These are phyloP conservation scores for Rhizophlyctis rosea DNA, from an alignment of 192 early-diverging fungal genomes.

Conservation along the genomic window DNA sequence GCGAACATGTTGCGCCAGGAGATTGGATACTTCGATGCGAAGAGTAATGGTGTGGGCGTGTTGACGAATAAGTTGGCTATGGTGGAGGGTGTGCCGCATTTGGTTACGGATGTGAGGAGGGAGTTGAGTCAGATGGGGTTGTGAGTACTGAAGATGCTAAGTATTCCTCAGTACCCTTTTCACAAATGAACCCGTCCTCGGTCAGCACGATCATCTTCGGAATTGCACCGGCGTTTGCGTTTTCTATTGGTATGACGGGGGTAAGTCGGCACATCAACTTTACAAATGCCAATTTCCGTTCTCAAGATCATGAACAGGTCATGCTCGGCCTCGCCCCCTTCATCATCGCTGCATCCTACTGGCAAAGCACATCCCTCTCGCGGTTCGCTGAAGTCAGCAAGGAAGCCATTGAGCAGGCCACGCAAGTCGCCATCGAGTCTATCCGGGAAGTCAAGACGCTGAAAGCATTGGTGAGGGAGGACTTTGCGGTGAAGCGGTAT, in stretches of 20 bases:
- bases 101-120: conserved; percentile 10
- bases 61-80: conserved; percentile 2
- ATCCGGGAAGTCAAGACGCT: conserved; percentile 80
- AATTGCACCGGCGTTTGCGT: no score
- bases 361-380: background rate
- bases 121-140: no score
- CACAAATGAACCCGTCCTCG: no score
- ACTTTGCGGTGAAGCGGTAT: conserved; percentile 66
- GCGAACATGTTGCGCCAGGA: conserved; percentile 16
- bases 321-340: conserved; percentile 13
- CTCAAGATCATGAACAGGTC: background rate
- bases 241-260: no score
- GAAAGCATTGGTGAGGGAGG: conserved; percentile 62
- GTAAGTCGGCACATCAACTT: no score
- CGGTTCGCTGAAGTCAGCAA: conserved; percentile 53
- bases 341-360: conserved; percentile 3
- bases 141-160: no score
- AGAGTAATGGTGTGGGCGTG: conserved; percentile 1
- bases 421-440: conserved; percentile 71
- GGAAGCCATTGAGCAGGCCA: conserved; percentile 60
- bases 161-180: no score
- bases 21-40: conserved; percentile 24
- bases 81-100: conserved; percentile 2
- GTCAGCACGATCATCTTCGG: no score
- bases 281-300: no score